A percentile compares a stretch with the other conserved stretches of the same genome.
Conservation (phyloP, 345 rosid genomes). For the Eucalyptus cloeziana region DNA sequence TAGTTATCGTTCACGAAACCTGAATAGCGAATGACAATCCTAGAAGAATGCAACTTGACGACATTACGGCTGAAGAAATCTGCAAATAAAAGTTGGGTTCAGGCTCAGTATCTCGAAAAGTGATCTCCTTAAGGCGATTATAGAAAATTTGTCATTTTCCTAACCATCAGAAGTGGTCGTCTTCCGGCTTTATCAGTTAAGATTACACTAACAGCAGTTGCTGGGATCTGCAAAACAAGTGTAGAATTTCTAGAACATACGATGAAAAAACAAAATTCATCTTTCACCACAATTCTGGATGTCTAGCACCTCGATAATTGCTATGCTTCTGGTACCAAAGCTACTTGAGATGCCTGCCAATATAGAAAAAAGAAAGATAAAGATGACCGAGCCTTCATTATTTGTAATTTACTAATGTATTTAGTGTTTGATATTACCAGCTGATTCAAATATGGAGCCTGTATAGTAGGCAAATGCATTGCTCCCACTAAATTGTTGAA, state of each 20-base stretch:
- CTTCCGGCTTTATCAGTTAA: conserved; percentile 15
- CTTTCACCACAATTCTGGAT: neutral
- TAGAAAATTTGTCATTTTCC: neutral
- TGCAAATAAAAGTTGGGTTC: neutral
- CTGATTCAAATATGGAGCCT: conserved; percentile 29
- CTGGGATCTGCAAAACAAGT: neutral
- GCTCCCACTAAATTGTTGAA: conserved; percentile 33
- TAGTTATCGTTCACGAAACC: neutral
- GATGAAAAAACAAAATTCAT: neutral
- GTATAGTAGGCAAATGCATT: conserved; percentile 29
- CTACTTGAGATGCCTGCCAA: neutral
- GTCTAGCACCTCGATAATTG: neutral
- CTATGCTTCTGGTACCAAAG: neutral
- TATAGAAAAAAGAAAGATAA: neutral
- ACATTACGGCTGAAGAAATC: conserved; percentile 1
- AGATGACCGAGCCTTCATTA: neutral
- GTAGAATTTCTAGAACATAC: neutral
- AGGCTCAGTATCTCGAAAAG: neutral
- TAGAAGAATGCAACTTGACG: neutral
- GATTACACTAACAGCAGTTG: neutral
- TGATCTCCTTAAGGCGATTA: neutral
- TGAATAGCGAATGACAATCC: conserved; percentile 6
- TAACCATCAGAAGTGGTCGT: conserved; percentile 13
- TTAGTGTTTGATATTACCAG: conserved; percentile 4
- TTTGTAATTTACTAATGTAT: neutral